phyloP scores from a whole-genome alignment of 1,284 basidiomycete species.

The Sparassis latifolia region DNA sequence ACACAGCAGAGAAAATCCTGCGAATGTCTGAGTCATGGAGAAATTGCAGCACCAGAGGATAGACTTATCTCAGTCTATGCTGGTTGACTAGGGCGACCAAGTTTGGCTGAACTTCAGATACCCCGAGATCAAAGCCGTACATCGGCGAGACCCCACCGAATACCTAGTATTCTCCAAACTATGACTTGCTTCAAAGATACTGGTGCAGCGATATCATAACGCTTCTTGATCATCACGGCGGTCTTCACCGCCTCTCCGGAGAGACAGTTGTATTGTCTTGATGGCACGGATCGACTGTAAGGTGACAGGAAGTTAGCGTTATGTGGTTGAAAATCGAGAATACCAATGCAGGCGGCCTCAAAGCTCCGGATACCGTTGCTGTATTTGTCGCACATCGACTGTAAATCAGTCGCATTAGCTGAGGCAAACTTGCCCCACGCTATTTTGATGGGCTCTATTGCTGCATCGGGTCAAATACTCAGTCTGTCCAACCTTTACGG shows the following conservation, averaged over 20 bases:
- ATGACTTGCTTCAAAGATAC: background rate
- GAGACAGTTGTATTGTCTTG: conserved; percentile 45
- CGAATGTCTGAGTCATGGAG: conserved; percentile 8
- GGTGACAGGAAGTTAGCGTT: background rate
- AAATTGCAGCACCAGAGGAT: too few relatives aligned
- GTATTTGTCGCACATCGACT: conserved; percentile 11
- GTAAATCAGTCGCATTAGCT: too few relatives aligned
- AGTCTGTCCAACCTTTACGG: conserved; percentile 25
- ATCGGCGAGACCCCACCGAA: conserved; percentile 19
- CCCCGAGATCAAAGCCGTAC: conserved; percentile 32
- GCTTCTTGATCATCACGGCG: conserved; percentile 47
- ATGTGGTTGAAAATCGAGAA: background rate
- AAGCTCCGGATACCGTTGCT: conserved; percentile 45
- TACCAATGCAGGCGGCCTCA: conserved; percentile 39
- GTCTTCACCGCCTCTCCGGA: conserved; percentile 54
- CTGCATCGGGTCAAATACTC: conserved; percentile 36
- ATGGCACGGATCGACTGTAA: conserved; percentile 33
- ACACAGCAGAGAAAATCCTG: conserved; percentile 42
- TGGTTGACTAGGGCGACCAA: conserved; percentile 31
- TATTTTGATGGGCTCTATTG: conserved; percentile 30
- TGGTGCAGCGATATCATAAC: conserved; percentile 44
- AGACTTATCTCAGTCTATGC: conserved; percentile 22
- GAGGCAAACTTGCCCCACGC: conserved; percentile 22
- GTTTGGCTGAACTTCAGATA: conserved; percentile 12
- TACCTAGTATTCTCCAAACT: background rate